Conservation (phyloP, 768 basidiomycete species). For the Boletus tomentosulus region DNA sequence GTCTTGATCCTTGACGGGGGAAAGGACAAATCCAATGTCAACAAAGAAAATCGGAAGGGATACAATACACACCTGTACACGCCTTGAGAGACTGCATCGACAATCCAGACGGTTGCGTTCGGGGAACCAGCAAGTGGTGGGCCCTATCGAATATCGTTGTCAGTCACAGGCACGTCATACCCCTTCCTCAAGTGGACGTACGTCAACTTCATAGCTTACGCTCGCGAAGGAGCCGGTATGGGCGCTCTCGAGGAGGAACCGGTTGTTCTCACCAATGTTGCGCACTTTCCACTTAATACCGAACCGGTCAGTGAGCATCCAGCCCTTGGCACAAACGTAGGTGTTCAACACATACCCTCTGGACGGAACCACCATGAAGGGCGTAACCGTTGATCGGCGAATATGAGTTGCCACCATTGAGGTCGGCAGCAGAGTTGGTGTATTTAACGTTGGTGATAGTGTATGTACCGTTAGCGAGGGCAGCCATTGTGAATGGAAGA, state of each 20-base stretch:
- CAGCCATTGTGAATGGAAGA: background rate
- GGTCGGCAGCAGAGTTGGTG: background rate
- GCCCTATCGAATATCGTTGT: background rate
- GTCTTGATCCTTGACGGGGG: background rate
- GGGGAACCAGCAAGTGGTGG: background rate
- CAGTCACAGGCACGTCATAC: background rate
- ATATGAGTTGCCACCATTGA: background rate
- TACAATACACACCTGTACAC: background rate
- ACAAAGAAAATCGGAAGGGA: background rate
- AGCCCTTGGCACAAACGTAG: background rate
- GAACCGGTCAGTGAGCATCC: background rate
- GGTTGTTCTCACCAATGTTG: background rate
- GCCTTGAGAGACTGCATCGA: background rate
- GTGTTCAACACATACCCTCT: background rate
- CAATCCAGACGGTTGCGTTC: background rate
- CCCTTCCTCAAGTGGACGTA: background rate
- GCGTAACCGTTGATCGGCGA: background rate
- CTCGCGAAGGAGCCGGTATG: background rate
- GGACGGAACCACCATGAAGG: background rate
- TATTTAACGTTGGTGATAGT: background rate
- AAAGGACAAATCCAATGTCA: background rate
- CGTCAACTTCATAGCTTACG: background rate
- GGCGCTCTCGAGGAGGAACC: background rate
- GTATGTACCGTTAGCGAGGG: background rate
- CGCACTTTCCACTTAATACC: background rate